These are phyloP conservation scores for Ophiocordyceps camponoti-saundersi DNA, from an alignment of 2,329 filamentous ascomycete genomes.

Conservation along the genomic window DNA sequence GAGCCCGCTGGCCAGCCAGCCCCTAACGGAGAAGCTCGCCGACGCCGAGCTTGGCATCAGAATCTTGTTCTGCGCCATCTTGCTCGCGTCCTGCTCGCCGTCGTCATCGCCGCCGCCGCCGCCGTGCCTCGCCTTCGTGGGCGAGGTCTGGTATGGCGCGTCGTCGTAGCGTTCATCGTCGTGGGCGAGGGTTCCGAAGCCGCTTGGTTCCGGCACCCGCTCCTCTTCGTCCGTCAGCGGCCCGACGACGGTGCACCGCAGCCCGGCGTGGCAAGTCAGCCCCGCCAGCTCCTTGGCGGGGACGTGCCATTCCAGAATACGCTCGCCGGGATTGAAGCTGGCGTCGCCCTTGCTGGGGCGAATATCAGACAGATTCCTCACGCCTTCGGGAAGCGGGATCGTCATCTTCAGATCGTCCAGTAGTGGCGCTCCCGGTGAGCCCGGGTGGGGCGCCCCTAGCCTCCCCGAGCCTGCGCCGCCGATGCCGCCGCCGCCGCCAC, in stretches of 20 bases:
- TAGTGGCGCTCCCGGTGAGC: slow-evolving; percentile 38
- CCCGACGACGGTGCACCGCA: slow-evolving; percentile 70
- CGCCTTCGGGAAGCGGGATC: slow-evolving; percentile 61
- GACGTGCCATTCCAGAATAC: slow-evolving; percentile 67
- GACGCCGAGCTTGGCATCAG: slow-evolving; percentile 67
- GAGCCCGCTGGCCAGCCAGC: slow-evolving; percentile 50
- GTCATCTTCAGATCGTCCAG: slow-evolving; percentile 66
- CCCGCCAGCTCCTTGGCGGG: slow-evolving; percentile 57
- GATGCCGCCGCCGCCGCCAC: slow-evolving; percentile 17
- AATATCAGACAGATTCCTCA: slow-evolving; percentile 72
- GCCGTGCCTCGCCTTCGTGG: slow-evolving; percentile 10
- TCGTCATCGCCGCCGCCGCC: slow-evolving; percentile 12
- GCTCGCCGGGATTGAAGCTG: slow-evolving; percentile 57
- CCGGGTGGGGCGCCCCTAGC: slow-evolving; percentile 25
- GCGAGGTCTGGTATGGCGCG: slow-evolving; percentile 36
- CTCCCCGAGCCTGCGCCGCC: slow-evolving; percentile 11
- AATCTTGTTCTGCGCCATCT: slow-evolving; percentile 50
- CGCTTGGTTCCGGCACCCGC: slow-evolving; percentile 29
- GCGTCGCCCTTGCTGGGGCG: slow-evolving; percentile 71
- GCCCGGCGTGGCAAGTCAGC: slow-evolving; percentile 49
- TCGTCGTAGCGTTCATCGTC: slow-evolving; percentile 36
- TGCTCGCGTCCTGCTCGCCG: slow-evolving; percentile 35
- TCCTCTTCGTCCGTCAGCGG: slow-evolving; percentile 30
- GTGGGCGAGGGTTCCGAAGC: slow-evolving; percentile 28
- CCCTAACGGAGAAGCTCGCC: slow-evolving; percentile 54